phyloP scores from a whole-genome alignment of 352 stramenopile species.

The Phytophthora foliorum region DNA sequence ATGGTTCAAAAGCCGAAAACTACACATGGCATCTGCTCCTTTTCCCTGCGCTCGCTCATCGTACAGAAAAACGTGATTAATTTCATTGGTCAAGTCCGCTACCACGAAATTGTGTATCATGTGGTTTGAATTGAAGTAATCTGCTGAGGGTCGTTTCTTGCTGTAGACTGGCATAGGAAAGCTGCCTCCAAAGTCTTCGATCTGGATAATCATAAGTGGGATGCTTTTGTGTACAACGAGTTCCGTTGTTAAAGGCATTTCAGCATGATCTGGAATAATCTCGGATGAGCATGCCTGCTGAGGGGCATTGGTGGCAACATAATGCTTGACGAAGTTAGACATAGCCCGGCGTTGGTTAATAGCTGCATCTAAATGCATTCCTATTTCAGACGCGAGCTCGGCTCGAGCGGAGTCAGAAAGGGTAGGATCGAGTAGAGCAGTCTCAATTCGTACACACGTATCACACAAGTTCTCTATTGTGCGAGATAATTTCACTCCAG shows the following conservation, averaged over 20 bases:
- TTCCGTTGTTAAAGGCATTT: not conserved
- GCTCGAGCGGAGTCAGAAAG: not conserved
- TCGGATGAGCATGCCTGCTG: not conserved
- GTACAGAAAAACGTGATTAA: slow-evolving; percentile 11
- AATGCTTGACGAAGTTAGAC: slow-evolving; percentile 7
- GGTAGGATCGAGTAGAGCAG: not conserved
- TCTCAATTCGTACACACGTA: not conserved
- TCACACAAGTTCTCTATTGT: slow-evolving; percentile 5
- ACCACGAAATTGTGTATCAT: slow-evolving; percentile 23
- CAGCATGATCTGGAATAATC: not conserved
- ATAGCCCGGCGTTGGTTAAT: slow-evolving; percentile 5
- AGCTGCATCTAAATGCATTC: slow-evolving; percentile 6
- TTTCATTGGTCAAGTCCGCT: slow-evolving; percentile 9
- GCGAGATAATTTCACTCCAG: not conserved
- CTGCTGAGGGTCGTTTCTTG: not conserved
- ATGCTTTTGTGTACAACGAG: not conserved
- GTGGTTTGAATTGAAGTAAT: slow-evolving; percentile 26
- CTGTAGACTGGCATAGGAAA: slow-evolving; percentile 10
- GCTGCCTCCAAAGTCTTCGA: slow-evolving; percentile 17
- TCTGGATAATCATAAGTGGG: slow-evolving; percentile 3
- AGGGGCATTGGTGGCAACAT: not conserved
- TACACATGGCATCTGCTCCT: slow-evolving; percentile 4
- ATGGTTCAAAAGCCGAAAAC: slow-evolving; percentile 7
- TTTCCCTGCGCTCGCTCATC: slow-evolving; percentile 13
- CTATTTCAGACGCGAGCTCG: not conserved